phyloP scores from a whole-genome alignment of 192 early-diverging fungal species.

The Podila verticillata region DNA sequence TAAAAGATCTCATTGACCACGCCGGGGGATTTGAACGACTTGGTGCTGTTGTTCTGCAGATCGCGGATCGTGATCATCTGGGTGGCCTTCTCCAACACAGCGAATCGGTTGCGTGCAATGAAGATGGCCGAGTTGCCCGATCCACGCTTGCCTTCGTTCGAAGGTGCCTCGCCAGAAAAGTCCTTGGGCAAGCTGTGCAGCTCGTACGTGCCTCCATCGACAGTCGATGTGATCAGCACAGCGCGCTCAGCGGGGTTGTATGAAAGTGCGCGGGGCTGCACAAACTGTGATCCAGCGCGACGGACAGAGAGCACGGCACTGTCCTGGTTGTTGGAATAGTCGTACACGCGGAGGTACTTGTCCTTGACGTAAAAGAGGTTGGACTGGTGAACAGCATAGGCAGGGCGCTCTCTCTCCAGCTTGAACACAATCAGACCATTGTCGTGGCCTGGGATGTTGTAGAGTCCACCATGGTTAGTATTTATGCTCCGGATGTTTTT shows the following conservation, averaged over 20 bases:
- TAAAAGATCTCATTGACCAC: slow-evolving; percentile 84
- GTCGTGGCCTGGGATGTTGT: slow-evolving; percentile 81
- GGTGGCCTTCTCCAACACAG: slow-evolving; percentile 86
- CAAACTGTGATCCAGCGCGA: slow-evolving; percentile 74
- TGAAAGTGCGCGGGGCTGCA: slow-evolving; percentile 84
- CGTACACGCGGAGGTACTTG: slow-evolving; percentile 84
- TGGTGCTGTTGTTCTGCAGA: slow-evolving; percentile 85
- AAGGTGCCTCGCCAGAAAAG: slow-evolving; percentile 62
- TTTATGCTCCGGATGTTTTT: no score
- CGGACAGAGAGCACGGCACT: slow-evolving; percentile 82
- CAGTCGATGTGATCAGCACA: slow-evolving; percentile 84
- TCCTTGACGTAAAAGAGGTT: slow-evolving; percentile 91
- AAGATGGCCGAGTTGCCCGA: slow-evolving; percentile 86
- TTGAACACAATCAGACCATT: slow-evolving; percentile 99
- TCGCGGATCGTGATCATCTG: slow-evolving; percentile 88
- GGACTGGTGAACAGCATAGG: slow-evolving; percentile 85
- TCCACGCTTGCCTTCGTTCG: slow-evolving; percentile 80
- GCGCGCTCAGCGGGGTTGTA: slow-evolving; percentile 96
- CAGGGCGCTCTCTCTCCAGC: slow-evolving; percentile 96
- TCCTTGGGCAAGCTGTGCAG: slow-evolving; percentile 87
- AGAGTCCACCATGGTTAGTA: background rate
- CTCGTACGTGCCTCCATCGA: slow-evolving; percentile 93
- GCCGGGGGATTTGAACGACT: slow-evolving; percentile 85
- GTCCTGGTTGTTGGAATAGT: slow-evolving; percentile 83
- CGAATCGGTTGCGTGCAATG: slow-evolving; percentile 97